Base-by-base conservation (phyloP, 116 monocot genomes). In the Dioscorea cayenensis region DNA sequence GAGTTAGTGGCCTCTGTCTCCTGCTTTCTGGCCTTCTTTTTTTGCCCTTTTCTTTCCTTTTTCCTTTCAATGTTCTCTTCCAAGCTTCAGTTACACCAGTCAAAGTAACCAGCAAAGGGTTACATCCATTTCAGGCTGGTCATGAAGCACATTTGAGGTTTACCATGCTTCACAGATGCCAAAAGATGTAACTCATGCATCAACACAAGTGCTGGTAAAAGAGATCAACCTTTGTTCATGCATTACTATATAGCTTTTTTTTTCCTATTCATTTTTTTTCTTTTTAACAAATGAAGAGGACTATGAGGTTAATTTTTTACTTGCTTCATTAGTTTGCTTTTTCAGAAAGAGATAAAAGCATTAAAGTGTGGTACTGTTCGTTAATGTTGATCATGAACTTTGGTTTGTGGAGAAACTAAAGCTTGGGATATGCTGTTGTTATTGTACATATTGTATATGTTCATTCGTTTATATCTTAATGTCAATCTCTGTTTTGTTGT, bases 341-440 rank as follows among this genome's bases (percentile, higher is more conserved):
- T 62, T 17, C 16, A 48, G 49, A 48, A 69, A 21, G 43, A 7
- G 64, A 1, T 49, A n/a, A 58, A 10, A 11, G 19, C 19, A 2
- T 60, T 76, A 12, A 32, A 67, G 43, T 43, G 12, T 43, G 43
- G 12, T 43, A 43, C 43, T 43, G 43, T 43, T 43, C 43, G 6
- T 43, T 43, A 52, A n/a, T 63, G 25, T 67, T 32, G 32, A 32
- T 77, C 66, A 70, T 67, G 70, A 72, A 69, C 68, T 58, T 81
- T 85, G 80, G 76, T 87, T 85, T 82, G 78, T 78, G 73, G 79
- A 83, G 91, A 91, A 9, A 12, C 43, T 43, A 43, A 43, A 43
- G 12, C 6, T 43, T 43, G 32, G 4, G 32, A 32, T 32, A 32
- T 32, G 32, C 32, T 32, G 32, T 32, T 32, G 4, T 32, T 32